Conservation (phyloP, 2,329 filamentous ascomycete species). For the Hortaea werneckii region DNA sequence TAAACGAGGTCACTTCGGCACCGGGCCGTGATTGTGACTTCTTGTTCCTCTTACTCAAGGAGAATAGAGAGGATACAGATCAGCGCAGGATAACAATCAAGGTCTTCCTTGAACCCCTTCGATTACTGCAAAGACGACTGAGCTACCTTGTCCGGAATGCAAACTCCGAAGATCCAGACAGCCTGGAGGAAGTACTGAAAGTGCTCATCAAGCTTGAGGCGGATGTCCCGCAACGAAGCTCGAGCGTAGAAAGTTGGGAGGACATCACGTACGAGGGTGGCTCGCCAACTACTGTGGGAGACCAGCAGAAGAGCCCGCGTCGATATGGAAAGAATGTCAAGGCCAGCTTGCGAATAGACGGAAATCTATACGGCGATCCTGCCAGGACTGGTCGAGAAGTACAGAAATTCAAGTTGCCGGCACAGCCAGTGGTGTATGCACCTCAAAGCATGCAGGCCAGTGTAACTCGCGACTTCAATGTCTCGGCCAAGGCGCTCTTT, state of each 20-base stretch:
- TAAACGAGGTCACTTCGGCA: conserved; percentile 81
- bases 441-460: conserved; percentile 71
- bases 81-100: conserved; percentile 76
- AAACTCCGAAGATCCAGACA: conserved; percentile 58
- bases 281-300: conserved; percentile 28
- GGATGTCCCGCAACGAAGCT: conserved; percentile 49
- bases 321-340: conserved; percentile 42
- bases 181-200: conserved; percentile 59
- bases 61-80: conserved; percentile 44
- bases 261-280: conserved; percentile 48
- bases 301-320: conserved; percentile 25
- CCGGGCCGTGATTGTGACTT: conserved; percentile 89
- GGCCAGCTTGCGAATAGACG: conserved; percentile 51
- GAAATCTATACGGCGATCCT: conserved; percentile 44
- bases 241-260: conserved; percentile 80
- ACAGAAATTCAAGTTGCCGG: conserved; percentile 71
- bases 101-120: conserved; percentile 80
- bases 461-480: conserved; percentile 73
- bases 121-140: conserved; percentile 69
- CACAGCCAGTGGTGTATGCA: conserved; percentile 70
- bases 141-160: conserved; percentile 78
- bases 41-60: conserved; percentile 69
- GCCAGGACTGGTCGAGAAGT: conserved; percentile 35
- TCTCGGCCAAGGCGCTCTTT: conserved; percentile 89
- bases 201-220: conserved; percentile 66